Evolutionary conservation across 2,329 filamentous ascomycete species (phyloP).

Genomic region (Phyllosticta citribraziliensis): DNA sequence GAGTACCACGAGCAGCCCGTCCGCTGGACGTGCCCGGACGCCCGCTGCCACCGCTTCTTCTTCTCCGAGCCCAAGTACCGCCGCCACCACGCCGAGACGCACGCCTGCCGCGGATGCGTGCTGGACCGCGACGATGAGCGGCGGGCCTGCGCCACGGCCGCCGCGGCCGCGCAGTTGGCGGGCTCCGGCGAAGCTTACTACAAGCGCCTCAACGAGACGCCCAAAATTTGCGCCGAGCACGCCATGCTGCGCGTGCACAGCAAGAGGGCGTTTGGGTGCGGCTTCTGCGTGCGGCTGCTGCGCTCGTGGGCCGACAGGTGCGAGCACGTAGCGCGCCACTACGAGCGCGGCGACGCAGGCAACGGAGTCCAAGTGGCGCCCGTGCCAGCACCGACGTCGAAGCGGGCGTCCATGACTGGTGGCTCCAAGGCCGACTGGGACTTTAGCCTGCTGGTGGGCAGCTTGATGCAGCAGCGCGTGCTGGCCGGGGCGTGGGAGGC

Average conservation of each 20-base stretch:
- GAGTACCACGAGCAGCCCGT: constrained; percentile 60
- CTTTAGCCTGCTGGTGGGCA: constrained; percentile 59
- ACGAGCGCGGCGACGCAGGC: constrained; percentile 43
- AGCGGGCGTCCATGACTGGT: background rate
- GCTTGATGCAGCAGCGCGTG: constrained; percentile 55
- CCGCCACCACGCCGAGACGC: constrained; percentile 56
- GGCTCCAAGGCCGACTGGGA: constrained; percentile 51
- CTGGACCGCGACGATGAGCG: constrained; percentile 35
- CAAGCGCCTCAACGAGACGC: background rate
- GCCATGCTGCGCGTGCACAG: constrained; percentile 37
- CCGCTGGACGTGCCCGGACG: constrained; percentile 56
- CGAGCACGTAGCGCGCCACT: constrained; percentile 59
- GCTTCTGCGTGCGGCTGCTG: constrained; percentile 55
- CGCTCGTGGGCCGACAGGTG: constrained; percentile 57
- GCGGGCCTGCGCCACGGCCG: background rate
- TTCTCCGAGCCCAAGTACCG: constrained; percentile 60
- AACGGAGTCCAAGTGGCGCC: background rate
- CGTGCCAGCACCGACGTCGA: background rate
- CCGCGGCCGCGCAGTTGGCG: background rate
- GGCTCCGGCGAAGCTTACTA: constrained; percentile 2
- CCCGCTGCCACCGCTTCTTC: constrained; percentile 53
- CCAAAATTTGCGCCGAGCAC: constrained; percentile 7
- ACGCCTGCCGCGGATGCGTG: constrained; percentile 50
- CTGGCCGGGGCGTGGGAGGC: constrained; percentile 54
- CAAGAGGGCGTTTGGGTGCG: constrained; percentile 59